Evolutionary conservation across 257 asterid species (phyloP), one percentile per base, ranked within the genome.

Genomic region (Schizonepeta tenuifolia): DNA sequence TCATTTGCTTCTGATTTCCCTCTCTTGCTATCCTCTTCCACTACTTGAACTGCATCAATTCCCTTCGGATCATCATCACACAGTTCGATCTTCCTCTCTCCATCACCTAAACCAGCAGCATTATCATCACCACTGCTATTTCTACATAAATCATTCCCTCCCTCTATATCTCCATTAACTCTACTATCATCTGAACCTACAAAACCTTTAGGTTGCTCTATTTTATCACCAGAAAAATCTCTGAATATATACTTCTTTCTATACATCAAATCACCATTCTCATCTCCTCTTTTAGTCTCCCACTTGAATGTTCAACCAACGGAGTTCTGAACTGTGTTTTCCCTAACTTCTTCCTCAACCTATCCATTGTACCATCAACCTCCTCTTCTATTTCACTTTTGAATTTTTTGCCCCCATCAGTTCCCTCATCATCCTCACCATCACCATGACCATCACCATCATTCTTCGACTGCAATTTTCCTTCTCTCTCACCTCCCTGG

Each of bases 161-260:
- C 71, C 62, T 65, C 79, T 65, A 18, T 0, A n/a, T 51, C 74
- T 33, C 73, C 79, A 21, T 20, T 59, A 44, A 43, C 58, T 40
- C 40, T 40, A 6, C 12, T 57, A 77, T 77, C 75, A 63, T 72
- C 83, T 44, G 66, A 69, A 67, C 85, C 79, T 26, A 50, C 38
- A 78, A 91, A 88, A 46, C 97, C 97, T 77, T 80, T 91, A 0
- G 96, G 90, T 83, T 86, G 85, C 82, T 83, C 85, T 28, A 68
- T 26, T 9, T 80, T 60, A 67, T 82, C 79, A 77, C 82, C 54
- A 2, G 67, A 5, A 15, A 72, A 73, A 6, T 71, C 92, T 84
- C 79, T 89, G 80, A 80, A 86, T 72, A 72, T 91, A 72, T 86
- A 56, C 89, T 86, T 91, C 85, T 88, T 90, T 77, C 82, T 82